Base-by-base conservation (phyloP, 169 alveolate species). In the Plasmodium relictum region DNA sequence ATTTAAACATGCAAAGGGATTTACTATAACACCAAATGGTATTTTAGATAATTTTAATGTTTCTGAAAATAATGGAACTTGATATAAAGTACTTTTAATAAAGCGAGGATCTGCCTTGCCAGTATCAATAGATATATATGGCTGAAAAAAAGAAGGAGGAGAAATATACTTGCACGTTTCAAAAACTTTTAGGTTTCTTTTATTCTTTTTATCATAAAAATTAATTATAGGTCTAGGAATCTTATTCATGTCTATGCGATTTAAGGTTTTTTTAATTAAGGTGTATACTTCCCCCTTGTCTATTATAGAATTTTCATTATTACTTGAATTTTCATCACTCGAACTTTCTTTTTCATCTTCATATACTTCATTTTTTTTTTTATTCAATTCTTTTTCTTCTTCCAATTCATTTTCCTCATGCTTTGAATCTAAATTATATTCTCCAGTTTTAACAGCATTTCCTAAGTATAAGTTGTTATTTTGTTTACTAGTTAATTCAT, bases 1-100 rank as follows among this genome's bases (percentile, higher is more conserved):
- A 41, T 73, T 74, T 58, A 86, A 88, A 26, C 91, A 74, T 4
- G 96, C 96, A 71, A 94, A 94, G 6, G 96, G 96, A 71, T 94
- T 94, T 5, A 94, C 95, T 12, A 94, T 78, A 24, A 86, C 92
- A 26, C 94, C 96, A 63, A 94, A 86, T 5, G 95, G 96, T 37
- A 94, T 88, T 26, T 69, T 88, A 16, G 92, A 86, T 41, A 89
- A 48, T 45, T 54, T 59, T 76, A 94, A 65, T 20, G 95, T 85
- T 18, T 92, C 94, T n/a, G 94, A 92, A 71, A 59, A 94, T 62
- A 88, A 10, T 10, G 96, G 96, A 0, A 94, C 52, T 31, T 92
- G 92, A n/a, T 66, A 54, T 58, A 94, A 50, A 12, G 96, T 92
- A 44, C 92, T 73, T 65, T 89, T 83, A 31, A 94, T n/a, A 62